These are phyloP conservation scores for Candolleomyces aberdarensis DNA, from an alignment of 768 basidiomycete genomes.

Conservation along the genomic window DNA sequence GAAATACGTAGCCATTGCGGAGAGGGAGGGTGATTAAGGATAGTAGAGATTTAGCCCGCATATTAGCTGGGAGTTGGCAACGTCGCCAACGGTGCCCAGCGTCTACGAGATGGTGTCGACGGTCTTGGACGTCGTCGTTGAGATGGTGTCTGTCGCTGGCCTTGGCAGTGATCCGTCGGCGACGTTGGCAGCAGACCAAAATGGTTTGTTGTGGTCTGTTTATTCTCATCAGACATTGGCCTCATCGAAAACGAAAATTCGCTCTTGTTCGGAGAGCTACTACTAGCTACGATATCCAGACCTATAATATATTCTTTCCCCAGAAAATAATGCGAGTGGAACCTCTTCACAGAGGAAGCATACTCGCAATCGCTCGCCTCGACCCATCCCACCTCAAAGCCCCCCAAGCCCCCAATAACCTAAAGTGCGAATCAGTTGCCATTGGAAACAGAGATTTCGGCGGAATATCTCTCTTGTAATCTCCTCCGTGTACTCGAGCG, in stretches of 20 bases:
- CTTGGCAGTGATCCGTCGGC: too few species aligned
- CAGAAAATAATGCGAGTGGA: neutral
- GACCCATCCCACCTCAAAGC: too few species aligned
- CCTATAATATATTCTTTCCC: neutral
- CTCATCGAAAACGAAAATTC: neutral
- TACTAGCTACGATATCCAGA: too few species aligned
- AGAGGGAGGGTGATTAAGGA: constrained; percentile 5
- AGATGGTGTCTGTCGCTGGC: neutral
- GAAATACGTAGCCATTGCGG: constrained; percentile 37
- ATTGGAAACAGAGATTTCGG: too few species aligned
- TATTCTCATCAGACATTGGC: too few species aligned
- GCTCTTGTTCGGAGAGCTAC: neutral
- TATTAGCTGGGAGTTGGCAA: neutral
- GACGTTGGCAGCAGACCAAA: too few species aligned
- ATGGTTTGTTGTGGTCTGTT: too few species aligned
- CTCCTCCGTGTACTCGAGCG: too few species aligned
- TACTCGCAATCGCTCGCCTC: neutral
- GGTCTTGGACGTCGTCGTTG: neutral
- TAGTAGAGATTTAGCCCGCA: constrained; percentile 7
- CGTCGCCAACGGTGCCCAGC: neutral
- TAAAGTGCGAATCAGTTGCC: too few species aligned
- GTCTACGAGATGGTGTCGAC: neutral
- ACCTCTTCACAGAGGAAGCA: neutral
- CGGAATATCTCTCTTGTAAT: too few species aligned
- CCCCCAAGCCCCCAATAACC: too few species aligned